phyloP scores from a whole-genome alignment of 2,329 filamentous ascomycete genomes.

The Ascochyta viciae-villosae region DNA sequence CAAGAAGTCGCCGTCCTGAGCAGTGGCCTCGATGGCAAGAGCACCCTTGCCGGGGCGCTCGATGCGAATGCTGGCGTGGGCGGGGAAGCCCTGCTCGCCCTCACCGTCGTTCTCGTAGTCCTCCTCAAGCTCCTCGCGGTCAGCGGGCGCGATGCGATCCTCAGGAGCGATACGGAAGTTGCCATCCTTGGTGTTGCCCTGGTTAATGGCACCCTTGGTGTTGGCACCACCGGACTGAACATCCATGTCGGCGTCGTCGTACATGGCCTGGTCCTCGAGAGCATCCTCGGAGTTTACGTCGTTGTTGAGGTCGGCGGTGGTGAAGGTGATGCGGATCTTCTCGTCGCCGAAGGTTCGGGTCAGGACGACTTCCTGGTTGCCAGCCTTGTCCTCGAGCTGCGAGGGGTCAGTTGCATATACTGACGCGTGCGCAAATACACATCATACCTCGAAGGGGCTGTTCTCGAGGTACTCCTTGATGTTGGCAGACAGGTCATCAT shows the following conservation, averaged over 20 bases:
- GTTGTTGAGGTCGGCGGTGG: slow-evolving; percentile 78
- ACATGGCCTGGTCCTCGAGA: slow-evolving; percentile 60
- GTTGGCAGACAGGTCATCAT: slow-evolving; percentile 74
- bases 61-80: slow-evolving; percentile 83
- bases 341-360: slow-evolving; percentile 85
- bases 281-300: slow-evolving; percentile 52
- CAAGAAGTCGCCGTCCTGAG: slow-evolving; percentile 83
- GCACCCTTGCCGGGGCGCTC: slow-evolving; percentile 88
- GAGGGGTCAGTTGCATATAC: slow-evolving; percentile 11
- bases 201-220: slow-evolving; percentile 63
- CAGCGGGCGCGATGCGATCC: slow-evolving; percentile 63
- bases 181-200: slow-evolving; percentile 57
- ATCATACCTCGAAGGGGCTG: slow-evolving; percentile 75
- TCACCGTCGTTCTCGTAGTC: slow-evolving; percentile 60
- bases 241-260: slow-evolving; percentile 49
- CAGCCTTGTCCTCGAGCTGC: slow-evolving; percentile 74
- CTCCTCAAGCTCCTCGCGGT: slow-evolving; percentile 65
- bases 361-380: slow-evolving; percentile 87
- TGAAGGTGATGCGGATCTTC: slow-evolving; percentile 86
- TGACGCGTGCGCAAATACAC: background rate
- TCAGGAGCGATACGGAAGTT: slow-evolving; percentile 64
- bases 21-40: slow-evolving; percentile 83
- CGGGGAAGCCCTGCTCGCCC: slow-evolving; percentile 70
- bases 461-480: slow-evolving; percentile 90
- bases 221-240: slow-evolving; percentile 64